A percentile compares a stretch with the other conserved stretches of the same genome.
These are phyloP conservation scores for Exophiala mesophila DNA, from an alignment of 2,329 filamentous ascomycete species.

Conservation along the genomic window DNA sequence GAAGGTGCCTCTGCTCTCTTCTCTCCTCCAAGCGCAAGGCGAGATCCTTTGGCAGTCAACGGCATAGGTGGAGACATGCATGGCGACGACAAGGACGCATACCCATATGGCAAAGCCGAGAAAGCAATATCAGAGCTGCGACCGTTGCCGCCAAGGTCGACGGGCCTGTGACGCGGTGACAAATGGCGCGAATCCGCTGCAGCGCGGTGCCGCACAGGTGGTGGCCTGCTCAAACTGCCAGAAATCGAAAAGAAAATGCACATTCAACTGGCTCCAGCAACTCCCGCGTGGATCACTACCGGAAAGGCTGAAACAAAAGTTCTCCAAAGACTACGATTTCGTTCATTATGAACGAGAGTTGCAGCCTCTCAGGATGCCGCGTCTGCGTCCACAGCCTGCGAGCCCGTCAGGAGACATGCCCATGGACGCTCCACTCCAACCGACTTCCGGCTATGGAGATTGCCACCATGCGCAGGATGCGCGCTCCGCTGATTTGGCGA, in stretches of 20 bases:
- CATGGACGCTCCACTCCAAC: slow-evolving; percentile 1
- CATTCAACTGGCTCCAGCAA: slow-evolving; percentile 39
- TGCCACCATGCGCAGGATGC: slow-evolving; percentile 3
- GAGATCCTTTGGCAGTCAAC: background rate
- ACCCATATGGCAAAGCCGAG: slow-evolving; percentile 5
- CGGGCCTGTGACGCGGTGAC: slow-evolving; percentile 10
- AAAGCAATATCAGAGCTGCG: slow-evolving; percentile 12
- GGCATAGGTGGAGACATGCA: slow-evolving; percentile 4
- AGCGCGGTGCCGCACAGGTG: slow-evolving; percentile 4
- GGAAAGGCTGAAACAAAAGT: slow-evolving; percentile 11
- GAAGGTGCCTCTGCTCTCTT: slow-evolving; percentile 3
- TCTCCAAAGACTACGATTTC: slow-evolving; percentile 7
- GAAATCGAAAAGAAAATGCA: slow-evolving; percentile 37
- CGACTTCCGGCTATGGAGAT: slow-evolving; percentile 1
- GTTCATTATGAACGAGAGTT: slow-evolving; percentile 1
- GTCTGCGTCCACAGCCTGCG: slow-evolving; percentile 4
- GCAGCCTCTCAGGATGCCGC: slow-evolving; percentile 1
- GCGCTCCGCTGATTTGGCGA: slow-evolving; percentile 4
- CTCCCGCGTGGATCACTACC: slow-evolving; percentile 10
- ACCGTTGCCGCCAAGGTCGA: slow-evolving; percentile 9
- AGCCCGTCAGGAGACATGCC: slow-evolving; percentile 4
- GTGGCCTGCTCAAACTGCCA: slow-evolving; percentile 10
- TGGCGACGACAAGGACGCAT: slow-evolving; percentile 4
- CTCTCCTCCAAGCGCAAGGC: slow-evolving; percentile 6
- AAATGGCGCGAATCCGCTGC: slow-evolving; percentile 7